These are phyloP conservation scores for Geotrichum reessii DNA, from an alignment of 1,139 yeast genomes.

Conservation along the genomic window DNA sequence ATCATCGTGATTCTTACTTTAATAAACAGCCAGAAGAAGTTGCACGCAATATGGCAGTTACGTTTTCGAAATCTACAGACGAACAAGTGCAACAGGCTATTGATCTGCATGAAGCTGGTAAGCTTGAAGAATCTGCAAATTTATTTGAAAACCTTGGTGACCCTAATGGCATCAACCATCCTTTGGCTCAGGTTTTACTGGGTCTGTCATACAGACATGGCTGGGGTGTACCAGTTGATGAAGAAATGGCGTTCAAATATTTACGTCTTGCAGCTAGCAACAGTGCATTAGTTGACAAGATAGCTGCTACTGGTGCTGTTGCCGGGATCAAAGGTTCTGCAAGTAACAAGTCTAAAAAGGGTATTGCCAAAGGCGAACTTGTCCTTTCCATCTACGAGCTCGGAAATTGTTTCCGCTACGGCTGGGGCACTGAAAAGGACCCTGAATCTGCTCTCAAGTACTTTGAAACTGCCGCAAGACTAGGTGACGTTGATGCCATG, in stretches of 20 bases:
- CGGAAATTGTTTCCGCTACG: constrained; percentile 35
- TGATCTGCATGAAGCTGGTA: constrained; percentile 31
- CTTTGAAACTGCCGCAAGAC: constrained; percentile 34
- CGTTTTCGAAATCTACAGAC: constrained; percentile 22
- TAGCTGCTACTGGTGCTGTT: constrained; percentile 11
- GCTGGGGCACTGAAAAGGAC: constrained; percentile 36
- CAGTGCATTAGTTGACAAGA: constrained; percentile 26
- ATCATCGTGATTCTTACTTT: constrained; percentile 8
- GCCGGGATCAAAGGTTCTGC: constrained; percentile 13
- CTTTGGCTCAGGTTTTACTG: constrained; percentile 33
- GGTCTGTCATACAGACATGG: constrained; percentile 36
- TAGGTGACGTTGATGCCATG: constrained; percentile 38
- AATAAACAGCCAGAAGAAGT: constrained; percentile 10
- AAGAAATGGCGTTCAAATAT: constrained; percentile 27
- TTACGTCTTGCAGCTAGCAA: constrained; percentile 30
- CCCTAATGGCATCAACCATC: constrained; percentile 26
- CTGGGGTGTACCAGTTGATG: constrained; percentile 32
- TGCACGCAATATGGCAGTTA: constrained; percentile 12
- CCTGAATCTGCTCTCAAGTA: constrained; percentile 30
- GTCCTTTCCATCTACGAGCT: constrained; percentile 34
- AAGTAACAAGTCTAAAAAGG: constrained; percentile 13
- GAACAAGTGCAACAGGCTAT: constrained; percentile 29
- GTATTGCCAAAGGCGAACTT: constrained; percentile 30
- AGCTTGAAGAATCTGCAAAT: constrained; percentile 24
- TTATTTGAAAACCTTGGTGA: constrained; percentile 28